Base-by-base conservation (phyloP, 352 stramenopile species). In the Phytophthora chlamydospora region DNA sequence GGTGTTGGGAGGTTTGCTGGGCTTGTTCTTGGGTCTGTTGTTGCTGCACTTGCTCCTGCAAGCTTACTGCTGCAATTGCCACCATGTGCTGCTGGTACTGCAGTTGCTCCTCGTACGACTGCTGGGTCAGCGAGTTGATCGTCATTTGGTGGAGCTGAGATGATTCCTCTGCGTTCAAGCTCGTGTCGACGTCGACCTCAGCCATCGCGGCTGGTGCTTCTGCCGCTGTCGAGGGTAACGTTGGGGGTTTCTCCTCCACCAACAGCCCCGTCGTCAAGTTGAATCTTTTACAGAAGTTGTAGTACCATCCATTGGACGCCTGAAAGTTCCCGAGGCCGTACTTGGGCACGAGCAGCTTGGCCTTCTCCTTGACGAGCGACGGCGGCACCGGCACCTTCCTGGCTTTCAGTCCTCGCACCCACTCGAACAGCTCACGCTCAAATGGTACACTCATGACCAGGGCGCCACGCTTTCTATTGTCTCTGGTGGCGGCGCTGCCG, bases 241-340 rank as follows among this genome's bases (percentile, higher is more conserved):
- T n/a, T 36, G 32, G 16, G 8, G 6, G 10, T 34, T 69, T 76
- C 9, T 80, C 72, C 34, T 73, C 68, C 13, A 66, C 50, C 45
- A 77, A 59, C 19, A 67, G 47, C 6, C 60, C 64, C 4, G 67
- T 71, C 9, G 58, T 62, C 51, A 80, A 46, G 44, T 68, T 78
- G 42, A 76, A 83, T 19, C 75, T 57, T 40, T 70, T 70, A 56
- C 69, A 78, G 31, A 84, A 84, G 50, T 76, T 78, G 60, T 81
- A 81, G 52, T 84, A 84, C 72, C 75, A 84, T 45, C 75, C 75
- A 33, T 79, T 81, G 4, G 75, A 84, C 33, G 75, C 75, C 38
- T 77, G 69, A 32, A 84, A 84, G 43, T 51, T 60, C 11, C 66
- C 66, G 6, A 82, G 51, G 4, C 41, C 50, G 59, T 82, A 79